Conservation (phyloP, 345 rosid genomes). For the Rhodamnia argentea region DNA sequence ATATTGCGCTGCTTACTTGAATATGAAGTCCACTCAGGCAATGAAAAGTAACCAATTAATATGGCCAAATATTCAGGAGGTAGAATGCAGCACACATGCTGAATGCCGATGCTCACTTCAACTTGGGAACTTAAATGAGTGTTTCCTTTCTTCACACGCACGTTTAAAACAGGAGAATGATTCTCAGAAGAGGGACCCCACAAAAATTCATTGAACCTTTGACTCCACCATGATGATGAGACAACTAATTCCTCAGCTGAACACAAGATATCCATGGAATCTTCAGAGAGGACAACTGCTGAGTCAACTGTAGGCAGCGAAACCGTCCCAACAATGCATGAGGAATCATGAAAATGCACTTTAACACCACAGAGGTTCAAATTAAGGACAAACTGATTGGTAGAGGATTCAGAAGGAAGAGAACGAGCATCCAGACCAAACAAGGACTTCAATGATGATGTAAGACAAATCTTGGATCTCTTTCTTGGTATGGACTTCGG, state of each 20-base stretch:
- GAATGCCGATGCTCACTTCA: slow-evolving; percentile 79
- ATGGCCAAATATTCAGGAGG: slow-evolving; percentile 69
- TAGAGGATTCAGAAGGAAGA: slow-evolving; percentile 13
- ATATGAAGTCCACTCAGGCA: slow-evolving; percentile 64
- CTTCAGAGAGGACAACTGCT: slow-evolving; percentile 31
- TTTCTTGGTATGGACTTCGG: slow-evolving; percentile 19
- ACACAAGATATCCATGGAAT: slow-evolving; percentile 50
- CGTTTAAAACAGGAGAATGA: slow-evolving; percentile 51
- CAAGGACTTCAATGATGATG: slow-evolving; percentile 8
- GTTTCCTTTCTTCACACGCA: slow-evolving; percentile 50
- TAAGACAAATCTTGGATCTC: slow-evolving; percentile 6
- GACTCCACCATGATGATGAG: slow-evolving; percentile 57
- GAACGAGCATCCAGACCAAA: slow-evolving; percentile 13
- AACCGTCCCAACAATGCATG: slow-evolving; percentile 62
- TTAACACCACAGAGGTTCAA: slow-evolving; percentile 35
- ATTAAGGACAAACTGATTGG: slow-evolving; percentile 26
- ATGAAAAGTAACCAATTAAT: slow-evolving; percentile 72
- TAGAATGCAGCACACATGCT: slow-evolving; percentile 69
- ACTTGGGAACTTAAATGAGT: slow-evolving; percentile 32
- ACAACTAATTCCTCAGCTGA: slow-evolving; percentile 56
- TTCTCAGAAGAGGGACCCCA: slow-evolving; percentile 58
- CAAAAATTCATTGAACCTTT: slow-evolving; percentile 35
- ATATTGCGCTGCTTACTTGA: slow-evolving; percentile 20
- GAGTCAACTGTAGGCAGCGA: slow-evolving; percentile 36
- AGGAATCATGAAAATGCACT: slow-evolving; percentile 79